These are phyloP conservation scores for Amylocarpus encephaloides DNA, from an alignment of 2,329 filamentous ascomycete species.

Conservation along the genomic window DNA sequence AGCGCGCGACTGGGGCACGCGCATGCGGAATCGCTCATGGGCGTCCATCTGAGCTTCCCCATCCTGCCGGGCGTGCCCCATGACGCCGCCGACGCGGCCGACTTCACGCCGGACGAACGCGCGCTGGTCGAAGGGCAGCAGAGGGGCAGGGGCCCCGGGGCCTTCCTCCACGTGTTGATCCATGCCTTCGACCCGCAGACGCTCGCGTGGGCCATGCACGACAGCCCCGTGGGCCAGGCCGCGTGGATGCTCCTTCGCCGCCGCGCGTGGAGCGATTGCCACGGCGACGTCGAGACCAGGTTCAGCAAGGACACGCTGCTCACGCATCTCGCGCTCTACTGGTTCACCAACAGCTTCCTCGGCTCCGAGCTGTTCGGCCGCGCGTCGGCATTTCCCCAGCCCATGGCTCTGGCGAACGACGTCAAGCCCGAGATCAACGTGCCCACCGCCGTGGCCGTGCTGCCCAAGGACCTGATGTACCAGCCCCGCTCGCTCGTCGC, in stretches of 20 bases:
- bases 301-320: conserved; percentile 11
- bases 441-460: conserved; percentile 7
- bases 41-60: conserved; percentile 12
- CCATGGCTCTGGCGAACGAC: conserved; percentile 8
- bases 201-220: conserved; percentile 17
- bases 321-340: conserved; percentile 11
- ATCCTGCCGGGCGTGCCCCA: conserved; percentile 10
- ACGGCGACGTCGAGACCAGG: conserved; percentile 11
- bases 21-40: conserved; percentile 7
- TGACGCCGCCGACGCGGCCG: conserved; percentile 9
- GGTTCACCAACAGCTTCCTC: conserved; percentile 12
- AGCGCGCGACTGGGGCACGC: conserved; percentile 5
- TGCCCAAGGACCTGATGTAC: conserved; percentile 10
- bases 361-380: conserved; percentile 9
- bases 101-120: conserved; percentile 10
- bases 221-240: conserved; percentile 22
- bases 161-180: conserved; percentile 10
- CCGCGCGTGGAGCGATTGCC: conserved; percentile 11
- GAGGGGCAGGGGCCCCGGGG: conserved; percentile 9
- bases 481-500: conserved; percentile 5
- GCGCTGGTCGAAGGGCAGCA: conserved; percentile 9
- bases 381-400: conserved; percentile 8
- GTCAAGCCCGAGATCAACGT: conserved; percentile 10
- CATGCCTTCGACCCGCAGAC: conserved; percentile 18
- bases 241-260: conserved; percentile 18